A percentile compares a stretch with the other conserved stretches of the same genome.
Evolutionary conservation across 106 monocot genomes (phyloP).

Genomic region (Dendrobium officinale): DNA sequence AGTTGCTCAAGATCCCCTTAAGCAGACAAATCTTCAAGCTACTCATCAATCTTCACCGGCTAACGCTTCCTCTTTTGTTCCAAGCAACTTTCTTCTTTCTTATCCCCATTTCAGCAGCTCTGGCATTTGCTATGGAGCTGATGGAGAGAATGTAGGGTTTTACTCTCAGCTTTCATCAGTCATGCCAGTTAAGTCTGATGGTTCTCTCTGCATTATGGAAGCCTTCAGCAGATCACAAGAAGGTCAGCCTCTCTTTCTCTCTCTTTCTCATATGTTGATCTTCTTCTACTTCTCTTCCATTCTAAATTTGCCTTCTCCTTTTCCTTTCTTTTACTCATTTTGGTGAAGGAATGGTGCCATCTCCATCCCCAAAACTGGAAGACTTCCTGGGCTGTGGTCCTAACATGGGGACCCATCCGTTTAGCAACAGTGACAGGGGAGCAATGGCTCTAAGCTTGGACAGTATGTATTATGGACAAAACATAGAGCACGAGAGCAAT

Average conservation of each 20-base stretch:
- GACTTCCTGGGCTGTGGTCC: constrained; percentile 88
- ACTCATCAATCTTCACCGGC: constrained; percentile 22
- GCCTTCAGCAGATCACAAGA: constrained; percentile 52
- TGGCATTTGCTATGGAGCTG: constrained; percentile 60
- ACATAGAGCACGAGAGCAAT: constrained; percentile 20
- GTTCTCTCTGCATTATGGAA: constrained; percentile 98
- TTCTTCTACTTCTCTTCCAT: constrained; percentile 17
- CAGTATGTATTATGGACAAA: constrained; percentile 62
- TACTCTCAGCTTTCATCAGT: constrained; percentile 47
- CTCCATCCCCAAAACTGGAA: constrained; percentile 89
- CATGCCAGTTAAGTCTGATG: constrained; percentile 95
- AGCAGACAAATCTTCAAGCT: constrained; percentile 18
- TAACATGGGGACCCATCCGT: constrained; percentile 73
- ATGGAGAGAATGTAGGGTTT: constrained; percentile 37
- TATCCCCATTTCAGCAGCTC: constrained; percentile 26
- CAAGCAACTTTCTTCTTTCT: constrained; percentile 54
- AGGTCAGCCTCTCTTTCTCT: constrained; percentile 19
- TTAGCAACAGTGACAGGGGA: constrained; percentile 53
- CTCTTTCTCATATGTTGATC: background rate
- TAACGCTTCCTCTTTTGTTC: constrained; percentile 23
- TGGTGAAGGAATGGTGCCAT: constrained; percentile 66
- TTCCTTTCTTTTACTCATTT: constrained; percentile 10
- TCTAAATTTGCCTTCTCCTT: constrained; percentile 19
- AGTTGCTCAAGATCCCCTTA: constrained; percentile 37
- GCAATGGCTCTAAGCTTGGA: constrained; percentile 66